Evolutionary conservation across 2,329 filamentous ascomycete species (phyloP).

Genomic region (Trichoderma sp.): DNA sequence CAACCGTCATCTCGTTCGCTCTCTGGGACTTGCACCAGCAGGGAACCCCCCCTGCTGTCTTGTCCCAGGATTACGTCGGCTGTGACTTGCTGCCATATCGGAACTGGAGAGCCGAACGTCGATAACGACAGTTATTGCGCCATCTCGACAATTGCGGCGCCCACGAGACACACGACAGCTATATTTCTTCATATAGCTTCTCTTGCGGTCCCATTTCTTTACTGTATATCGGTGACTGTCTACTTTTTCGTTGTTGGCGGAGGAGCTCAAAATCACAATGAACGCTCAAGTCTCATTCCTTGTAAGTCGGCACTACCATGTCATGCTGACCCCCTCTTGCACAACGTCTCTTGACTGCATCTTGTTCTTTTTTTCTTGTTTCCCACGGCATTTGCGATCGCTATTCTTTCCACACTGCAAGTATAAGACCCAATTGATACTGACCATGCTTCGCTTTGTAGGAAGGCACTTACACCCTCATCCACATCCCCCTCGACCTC

Average conservation of each 20-base stretch:
- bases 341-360: neutral
- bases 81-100: conserved; percentile 3
- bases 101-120: conserved; percentile 1
- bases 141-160: conserved; percentile 12
- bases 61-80: neutral
- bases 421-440: neutral
- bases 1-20: neutral
- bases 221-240: neutral
- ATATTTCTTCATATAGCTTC: neutral
- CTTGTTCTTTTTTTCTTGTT: no score
- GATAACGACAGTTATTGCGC: conserved; percentile 20
- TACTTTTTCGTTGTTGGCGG: neutral
- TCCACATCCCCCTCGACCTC: conserved; percentile 81
- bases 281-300: conserved; percentile 57
- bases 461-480: conserved; percentile 83
- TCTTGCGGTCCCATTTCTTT: neutral
- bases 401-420: neutral
- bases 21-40: neutral
- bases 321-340: neutral
- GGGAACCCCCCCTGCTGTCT: neutral
- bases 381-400: neutral
- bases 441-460: conserved; percentile 38
- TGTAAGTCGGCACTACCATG: conserved; percentile 40
- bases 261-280: conserved; percentile 38
- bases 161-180: neutral